Conservation (phyloP, 2,329 filamentous ascomycete species). For the Paecilomyces sp. region DNA sequence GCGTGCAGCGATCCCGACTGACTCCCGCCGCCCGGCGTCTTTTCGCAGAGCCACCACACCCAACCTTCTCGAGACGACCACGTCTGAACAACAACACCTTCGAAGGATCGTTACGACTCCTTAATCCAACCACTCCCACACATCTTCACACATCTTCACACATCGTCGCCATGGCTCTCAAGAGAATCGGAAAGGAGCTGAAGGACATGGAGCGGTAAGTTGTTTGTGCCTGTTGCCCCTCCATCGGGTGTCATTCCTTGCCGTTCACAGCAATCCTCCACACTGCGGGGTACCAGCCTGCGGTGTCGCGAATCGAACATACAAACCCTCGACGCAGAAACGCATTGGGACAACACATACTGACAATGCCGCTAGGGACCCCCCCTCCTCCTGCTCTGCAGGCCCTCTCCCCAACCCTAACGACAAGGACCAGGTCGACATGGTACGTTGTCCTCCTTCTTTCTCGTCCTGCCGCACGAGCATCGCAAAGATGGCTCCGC, state of each 20-base stretch:
- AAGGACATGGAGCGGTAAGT: slow-evolving; percentile 46
- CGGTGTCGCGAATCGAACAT: not conserved
- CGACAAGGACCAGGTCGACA: slow-evolving; percentile 50
- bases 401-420: slow-evolving; percentile 57
- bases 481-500: not conserved
- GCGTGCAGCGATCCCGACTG: slow-evolving; percentile 2
- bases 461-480: not conserved
- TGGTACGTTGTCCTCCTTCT: slow-evolving; percentile 70
- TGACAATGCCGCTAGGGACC: slow-evolving; percentile 59
- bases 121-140: not conserved
- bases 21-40: not conserved
- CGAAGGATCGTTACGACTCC: not conserved
- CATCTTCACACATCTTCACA: slow-evolving; percentile 11
- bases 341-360: slow-evolving; percentile 5
- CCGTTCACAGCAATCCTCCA: slow-evolving; percentile 10
- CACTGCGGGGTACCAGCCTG: slow-evolving; percentile 14
- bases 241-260: slow-evolving; percentile 4
- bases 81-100: not conserved
- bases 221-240: slow-evolving; percentile 2
- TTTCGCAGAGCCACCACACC: slow-evolving; percentile 1
- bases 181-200: slow-evolving; percentile 49
- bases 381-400: slow-evolving; percentile 96
- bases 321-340: not conserved
- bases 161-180: slow-evolving; percentile 39
- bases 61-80: slow-evolving; percentile 26